Base-by-base conservation (phyloP, 2,329 filamentous ascomycete genomes). In the Septoria petroselini region DNA sequence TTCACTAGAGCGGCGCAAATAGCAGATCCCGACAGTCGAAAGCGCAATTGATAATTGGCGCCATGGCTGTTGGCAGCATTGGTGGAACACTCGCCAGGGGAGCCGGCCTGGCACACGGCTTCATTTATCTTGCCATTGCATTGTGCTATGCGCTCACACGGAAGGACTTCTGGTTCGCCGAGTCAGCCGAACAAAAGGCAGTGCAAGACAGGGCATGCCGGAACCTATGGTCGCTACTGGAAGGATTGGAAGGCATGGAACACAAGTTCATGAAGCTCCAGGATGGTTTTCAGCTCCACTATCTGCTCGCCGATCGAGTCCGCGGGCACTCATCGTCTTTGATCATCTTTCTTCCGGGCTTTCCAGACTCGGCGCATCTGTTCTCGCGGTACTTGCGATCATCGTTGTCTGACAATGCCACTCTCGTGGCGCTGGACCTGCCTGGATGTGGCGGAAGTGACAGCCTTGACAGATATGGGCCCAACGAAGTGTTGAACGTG, bases 371-470 rank as follows among this genome's bases (percentile, higher is more conserved):
- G 48, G 80, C 71, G 65, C 70, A 74, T 8, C 65, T 82, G 43
- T 83, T 78, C 77, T 71, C 71, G 38, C 67, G 74, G 42, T 63
- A 79, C 18, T 64, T 81, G 15, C 63, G 64, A 31, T 73, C 72
- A 0, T 51, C 65, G 7, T 63, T 72, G 21, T 63, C 66, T 19
- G 52, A 69, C 19, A 57, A 69, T 5, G 71, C 74, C 15, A 73
- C 72, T 15, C 57, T 81, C 5, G 71, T 82, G 25, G 78, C 77
- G 0, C 68, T 81, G 31, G 80, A 82, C 59, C 62, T 83, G 5
- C 80, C 80, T 14, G 79, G 80, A 1, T 82, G 76, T 54, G 80
- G 80, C 29, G 80, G 80, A 7, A 80, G 74, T 48, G 78, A 81
- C 54, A 70, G 70, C 41, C 63, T 82, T 48, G 62, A 70, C 1